A percentile compares a stretch with the other conserved stretches of the same genome.
These are phyloP conservation scores for Ceratocystis huliohia DNA, from an alignment of 2,329 filamentous ascomycete species.

Conservation along the genomic window DNA sequence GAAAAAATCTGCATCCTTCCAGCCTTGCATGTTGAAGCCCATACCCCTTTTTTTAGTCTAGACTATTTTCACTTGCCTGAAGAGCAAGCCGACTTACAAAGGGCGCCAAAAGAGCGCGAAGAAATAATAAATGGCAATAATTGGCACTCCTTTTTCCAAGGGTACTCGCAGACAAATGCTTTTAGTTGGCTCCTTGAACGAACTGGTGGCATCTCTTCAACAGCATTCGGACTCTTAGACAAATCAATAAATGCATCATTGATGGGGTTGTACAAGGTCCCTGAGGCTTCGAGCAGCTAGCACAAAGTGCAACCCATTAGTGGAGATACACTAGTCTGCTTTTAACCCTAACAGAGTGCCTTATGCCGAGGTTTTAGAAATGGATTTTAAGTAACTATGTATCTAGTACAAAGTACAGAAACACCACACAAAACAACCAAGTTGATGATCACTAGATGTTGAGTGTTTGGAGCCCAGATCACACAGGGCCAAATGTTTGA, in stretches of 20 bases:
- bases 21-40: slow-evolving; percentile 1
- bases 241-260: background rate
- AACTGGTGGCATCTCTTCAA: background rate
- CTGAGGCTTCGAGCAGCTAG: background rate
- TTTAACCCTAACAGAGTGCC: too few species aligned
- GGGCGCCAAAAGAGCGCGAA: background rate
- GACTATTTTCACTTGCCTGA: background rate
- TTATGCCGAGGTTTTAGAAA: background rate
- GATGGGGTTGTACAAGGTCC: background rate
- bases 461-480: background rate
- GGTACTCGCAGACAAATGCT: background rate
- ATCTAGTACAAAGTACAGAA: too few species aligned
- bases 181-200: background rate
- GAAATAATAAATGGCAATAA: too few species aligned
- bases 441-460: too few species aligned
- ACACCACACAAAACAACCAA: too few species aligned
- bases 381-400: too few species aligned
- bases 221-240: background rate
- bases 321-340: background rate
- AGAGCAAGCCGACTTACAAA: background rate
- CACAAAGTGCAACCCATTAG: background rate
- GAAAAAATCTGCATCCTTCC: background rate
- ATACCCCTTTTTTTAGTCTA: slow-evolving; percentile 5
- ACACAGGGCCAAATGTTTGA: background rate
- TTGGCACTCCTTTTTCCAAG: too few species aligned